A percentile compares a stretch with the other conserved stretches of the same genome.
Conservation (phyloP, 2,329 filamentous ascomycete species). For the Rhynchosporium agropyri region DNA sequence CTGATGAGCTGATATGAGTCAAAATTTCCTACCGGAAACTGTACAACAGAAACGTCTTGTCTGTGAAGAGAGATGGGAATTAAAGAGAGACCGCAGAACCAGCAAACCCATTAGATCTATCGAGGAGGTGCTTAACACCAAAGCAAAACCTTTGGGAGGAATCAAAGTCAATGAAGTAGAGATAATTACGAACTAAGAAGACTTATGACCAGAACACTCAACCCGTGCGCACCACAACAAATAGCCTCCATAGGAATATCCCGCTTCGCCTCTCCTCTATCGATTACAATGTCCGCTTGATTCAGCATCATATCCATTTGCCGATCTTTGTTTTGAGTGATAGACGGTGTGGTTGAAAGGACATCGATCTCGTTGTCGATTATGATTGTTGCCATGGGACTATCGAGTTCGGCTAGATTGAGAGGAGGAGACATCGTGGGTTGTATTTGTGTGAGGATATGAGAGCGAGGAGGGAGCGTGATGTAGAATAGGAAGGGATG, state of each 20-base stretch:
- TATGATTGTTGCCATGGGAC: slow-evolving; percentile 52
- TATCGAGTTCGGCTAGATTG: slow-evolving; percentile 52
- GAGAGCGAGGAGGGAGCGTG: no score
- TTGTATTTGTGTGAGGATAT: no score
- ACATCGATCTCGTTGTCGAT: slow-evolving; percentile 59
- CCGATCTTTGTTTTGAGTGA: slow-evolving; percentile 47
- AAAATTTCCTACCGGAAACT: no score
- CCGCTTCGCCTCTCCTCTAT: slow-evolving; percentile 47
- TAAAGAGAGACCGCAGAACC: no score
- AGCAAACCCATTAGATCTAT: no score
- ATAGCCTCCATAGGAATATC: slow-evolving; percentile 54
- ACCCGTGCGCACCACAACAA: slow-evolving; percentile 57
- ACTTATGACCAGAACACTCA: slow-evolving; percentile 54
- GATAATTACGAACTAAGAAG: not conserved
- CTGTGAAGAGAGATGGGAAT: no score
- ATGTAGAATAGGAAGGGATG: no score
- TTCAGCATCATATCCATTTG: slow-evolving; percentile 48
- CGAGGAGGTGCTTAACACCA: no score
- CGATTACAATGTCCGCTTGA: slow-evolving; percentile 42
- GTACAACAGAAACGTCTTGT: no score
- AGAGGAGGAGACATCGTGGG: not conserved
- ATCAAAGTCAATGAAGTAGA: not conserved
- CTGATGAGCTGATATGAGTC: slow-evolving; percentile 36
- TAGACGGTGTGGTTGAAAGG: slow-evolving; percentile 51
- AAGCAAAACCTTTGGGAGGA: not conserved